Evolutionary conservation across 495 filamentous ascomycete species (phyloP).

Genomic region (Xylaria telfairii): DNA sequence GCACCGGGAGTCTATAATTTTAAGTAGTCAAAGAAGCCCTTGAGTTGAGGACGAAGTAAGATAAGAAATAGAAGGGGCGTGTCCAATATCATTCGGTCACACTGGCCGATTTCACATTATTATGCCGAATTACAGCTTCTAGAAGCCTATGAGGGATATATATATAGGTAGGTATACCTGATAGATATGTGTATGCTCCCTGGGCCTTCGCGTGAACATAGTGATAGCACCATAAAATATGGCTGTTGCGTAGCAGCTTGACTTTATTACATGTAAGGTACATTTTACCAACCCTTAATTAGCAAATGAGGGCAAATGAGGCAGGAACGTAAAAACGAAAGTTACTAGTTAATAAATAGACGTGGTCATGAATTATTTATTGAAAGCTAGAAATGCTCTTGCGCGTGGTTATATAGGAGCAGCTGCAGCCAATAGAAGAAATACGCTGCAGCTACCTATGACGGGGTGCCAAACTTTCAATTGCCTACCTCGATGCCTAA

Average conservation of each 20-base stretch:
- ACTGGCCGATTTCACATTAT: too few relatives aligned
- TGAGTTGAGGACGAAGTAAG: too few relatives aligned
- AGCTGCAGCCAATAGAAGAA: neutral
- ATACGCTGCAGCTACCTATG: neutral
- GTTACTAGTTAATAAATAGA: neutral
- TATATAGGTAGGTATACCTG: too few relatives aligned
- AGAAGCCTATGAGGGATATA: too few relatives aligned
- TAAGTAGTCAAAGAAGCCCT: too few relatives aligned
- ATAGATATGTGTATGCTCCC: too few relatives aligned
- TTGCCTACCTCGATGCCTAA: neutral
- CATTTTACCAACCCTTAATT: neutral
- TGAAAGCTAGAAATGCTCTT: neutral
- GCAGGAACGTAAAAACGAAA: neutral
- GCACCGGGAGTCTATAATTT: too few relatives aligned
- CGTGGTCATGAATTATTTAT: neutral
- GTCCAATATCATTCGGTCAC: too few relatives aligned
- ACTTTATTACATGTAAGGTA: neutral
- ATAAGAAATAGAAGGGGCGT: too few relatives aligned
- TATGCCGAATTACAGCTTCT: too few relatives aligned
- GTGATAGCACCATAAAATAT: too few relatives aligned
- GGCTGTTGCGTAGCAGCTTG: neutral
- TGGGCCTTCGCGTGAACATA: too few relatives aligned
- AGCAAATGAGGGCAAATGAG: neutral
- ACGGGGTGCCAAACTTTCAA: neutral
- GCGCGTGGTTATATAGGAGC: neutral